Conservation (phyloP, 139 green algal species). For the Tetraselmis chui region DNA sequence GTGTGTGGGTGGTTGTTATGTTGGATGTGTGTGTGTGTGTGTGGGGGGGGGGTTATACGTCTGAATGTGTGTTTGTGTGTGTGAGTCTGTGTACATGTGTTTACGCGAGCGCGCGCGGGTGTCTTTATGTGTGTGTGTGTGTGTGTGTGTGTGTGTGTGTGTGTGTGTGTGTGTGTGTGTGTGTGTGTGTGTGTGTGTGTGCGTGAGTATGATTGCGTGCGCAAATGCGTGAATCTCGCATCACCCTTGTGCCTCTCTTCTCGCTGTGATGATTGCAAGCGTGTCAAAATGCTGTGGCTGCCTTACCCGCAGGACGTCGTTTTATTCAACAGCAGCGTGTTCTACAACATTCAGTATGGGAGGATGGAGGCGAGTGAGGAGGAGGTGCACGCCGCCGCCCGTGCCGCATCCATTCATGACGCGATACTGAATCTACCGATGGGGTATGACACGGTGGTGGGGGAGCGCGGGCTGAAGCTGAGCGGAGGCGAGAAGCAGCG, state of each 20-base stretch:
- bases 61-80: too few relatives aligned
- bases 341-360: constrained; percentile 86
- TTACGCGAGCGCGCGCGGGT: too few relatives aligned
- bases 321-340: constrained; percentile 95
- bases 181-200: too few relatives aligned
- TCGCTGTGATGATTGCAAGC: neutral
- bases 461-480: constrained; percentile 88
- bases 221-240: too few relatives aligned
- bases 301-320: constrained; percentile 71
- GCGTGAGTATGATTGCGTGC: too few relatives aligned
- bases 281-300: neutral
- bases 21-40: too few relatives aligned
- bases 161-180: neutral
- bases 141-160: too few relatives aligned
- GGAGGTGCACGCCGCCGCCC: constrained; percentile 43
- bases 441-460: constrained; percentile 83
- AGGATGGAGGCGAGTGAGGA: constrained; percentile 47
- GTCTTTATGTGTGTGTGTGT: too few relatives aligned
- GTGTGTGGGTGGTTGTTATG: too few relatives aligned
- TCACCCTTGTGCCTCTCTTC: neutral
- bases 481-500: constrained; percentile 92
- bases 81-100: too few relatives aligned
- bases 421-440: constrained; percentile 81
- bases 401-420: constrained; percentile 75
- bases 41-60: too few relatives aligned